phyloP scores from a whole-genome alignment of 495 filamentous ascomycete genomes.

The Delitschia confertaspora region DNA sequence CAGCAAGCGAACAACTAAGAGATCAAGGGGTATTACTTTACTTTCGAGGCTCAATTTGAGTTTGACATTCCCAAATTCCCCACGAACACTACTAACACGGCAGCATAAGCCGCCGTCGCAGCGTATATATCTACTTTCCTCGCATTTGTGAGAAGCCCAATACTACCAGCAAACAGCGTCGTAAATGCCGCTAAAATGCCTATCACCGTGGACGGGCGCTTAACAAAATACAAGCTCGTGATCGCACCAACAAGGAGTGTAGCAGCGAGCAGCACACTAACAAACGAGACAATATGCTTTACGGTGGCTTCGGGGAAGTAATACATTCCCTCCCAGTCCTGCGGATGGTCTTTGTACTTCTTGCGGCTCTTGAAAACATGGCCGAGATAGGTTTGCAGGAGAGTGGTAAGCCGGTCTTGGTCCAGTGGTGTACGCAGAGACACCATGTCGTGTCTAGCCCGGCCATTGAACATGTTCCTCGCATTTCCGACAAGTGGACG shows the following conservation, averaged over 20 bases:
- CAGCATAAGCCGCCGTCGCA: constrained; percentile 23
- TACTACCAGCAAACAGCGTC: constrained; percentile 12
- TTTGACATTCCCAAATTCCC: constrained; percentile 7
- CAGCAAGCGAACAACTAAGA: no score
- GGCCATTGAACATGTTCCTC: constrained; percentile 11
- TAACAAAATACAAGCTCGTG: constrained; percentile 19
- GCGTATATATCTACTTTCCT: constrained; percentile 22
- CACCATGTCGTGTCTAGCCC: constrained; percentile 6
- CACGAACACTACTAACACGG: constrained; percentile 5
- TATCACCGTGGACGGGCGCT: constrained; percentile 2
- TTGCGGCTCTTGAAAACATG: constrained; percentile 8
- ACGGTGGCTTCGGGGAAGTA: constrained; percentile 15
- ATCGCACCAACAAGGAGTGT: constrained; percentile 21
- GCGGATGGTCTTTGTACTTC: constrained; percentile 2
- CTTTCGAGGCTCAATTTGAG: no score
- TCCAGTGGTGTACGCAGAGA: constrained; percentile 10
- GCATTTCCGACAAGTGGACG: constrained; percentile 10
- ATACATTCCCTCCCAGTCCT: constrained; percentile 10
- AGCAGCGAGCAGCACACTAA: constrained; percentile 13
- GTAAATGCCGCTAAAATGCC: constrained; percentile 18
- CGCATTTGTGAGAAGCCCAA: constrained; percentile 21
- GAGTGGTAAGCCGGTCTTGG: constrained; percentile 14
- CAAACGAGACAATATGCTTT: constrained; percentile 10
- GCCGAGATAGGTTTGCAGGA: constrained; percentile 13
- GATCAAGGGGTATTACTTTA: no score